A percentile compares a stretch with the other conserved stretches of the same genome.
Conservation (phyloP, 2,329 filamentous ascomycete genomes). For the Trichoderma polysporum region DNA sequence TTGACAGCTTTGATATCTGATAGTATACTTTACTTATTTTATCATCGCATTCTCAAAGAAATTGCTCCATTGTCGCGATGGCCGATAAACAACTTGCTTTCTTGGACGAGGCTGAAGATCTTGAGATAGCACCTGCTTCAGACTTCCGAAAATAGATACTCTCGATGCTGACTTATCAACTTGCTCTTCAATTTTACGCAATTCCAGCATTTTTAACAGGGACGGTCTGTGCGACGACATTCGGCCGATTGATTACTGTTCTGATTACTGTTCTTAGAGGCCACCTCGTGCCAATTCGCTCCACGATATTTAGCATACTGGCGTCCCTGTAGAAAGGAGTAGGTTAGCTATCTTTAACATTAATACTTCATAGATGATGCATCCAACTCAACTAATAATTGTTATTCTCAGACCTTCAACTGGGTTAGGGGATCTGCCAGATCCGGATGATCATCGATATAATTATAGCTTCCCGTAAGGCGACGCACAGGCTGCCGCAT, state of each 20-base stretch:
- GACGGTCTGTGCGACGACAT: not conserved
- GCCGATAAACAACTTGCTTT: not conserved
- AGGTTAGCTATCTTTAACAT: not conserved
- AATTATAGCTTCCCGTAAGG: not conserved
- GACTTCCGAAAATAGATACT: not conserved
- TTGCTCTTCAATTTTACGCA: not conserved
- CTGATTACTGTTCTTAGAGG: not conserved
- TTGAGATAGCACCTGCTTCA: not conserved
- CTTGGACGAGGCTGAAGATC: not conserved
- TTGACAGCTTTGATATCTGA: not conserved
- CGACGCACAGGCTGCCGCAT: not conserved
- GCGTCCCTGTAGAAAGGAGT: not conserved
- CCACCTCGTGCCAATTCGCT: not conserved
- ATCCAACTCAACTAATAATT: not conserved
- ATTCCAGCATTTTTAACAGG: not conserved
- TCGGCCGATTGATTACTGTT: slow-evolving; percentile 6
- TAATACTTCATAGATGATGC: too few species aligned
- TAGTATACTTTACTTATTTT: not conserved
- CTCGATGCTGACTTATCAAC: not conserved
- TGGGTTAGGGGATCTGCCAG: not conserved
- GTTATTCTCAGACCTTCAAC: not conserved
- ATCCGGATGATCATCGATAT: not conserved
- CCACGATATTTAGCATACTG: not conserved
- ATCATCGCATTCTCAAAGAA: not conserved
- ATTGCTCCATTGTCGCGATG: not conserved